Percentiles rank a stretch among this genome's conserved stretches.
These are phyloP conservation scores for Heterobasidion irregulare DNA, from an alignment of 1,284 basidiomycete species.

Conservation along the genomic window DNA sequence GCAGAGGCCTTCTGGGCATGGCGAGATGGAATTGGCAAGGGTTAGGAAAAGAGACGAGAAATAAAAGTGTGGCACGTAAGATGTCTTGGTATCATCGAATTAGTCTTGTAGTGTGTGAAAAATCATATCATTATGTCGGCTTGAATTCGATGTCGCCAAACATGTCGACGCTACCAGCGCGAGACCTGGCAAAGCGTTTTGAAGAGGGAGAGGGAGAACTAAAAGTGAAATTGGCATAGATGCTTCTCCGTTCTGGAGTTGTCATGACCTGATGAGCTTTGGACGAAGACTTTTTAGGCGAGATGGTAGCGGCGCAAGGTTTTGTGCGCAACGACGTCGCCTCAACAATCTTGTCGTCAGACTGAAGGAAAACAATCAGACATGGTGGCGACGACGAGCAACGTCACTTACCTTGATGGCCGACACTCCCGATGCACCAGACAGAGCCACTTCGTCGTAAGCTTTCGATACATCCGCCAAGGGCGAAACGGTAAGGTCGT, in stretches of 20 bases:
- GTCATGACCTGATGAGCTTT: slow-evolving; percentile 36
- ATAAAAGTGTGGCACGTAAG: slow-evolving; percentile 1
- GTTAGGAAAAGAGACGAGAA: background rate
- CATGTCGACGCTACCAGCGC: slow-evolving; percentile 24
- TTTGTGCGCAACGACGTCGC: background rate
- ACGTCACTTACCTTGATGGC: background rate
- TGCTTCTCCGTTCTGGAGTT: slow-evolving; percentile 62
- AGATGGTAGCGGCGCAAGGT: slow-evolving; percentile 11
- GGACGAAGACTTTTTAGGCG: slow-evolving; percentile 6
- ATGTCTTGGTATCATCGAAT: background rate
- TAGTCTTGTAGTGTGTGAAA: background rate
- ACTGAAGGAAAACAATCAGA: background rate
- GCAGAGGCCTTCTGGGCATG: slow-evolving; percentile 4
- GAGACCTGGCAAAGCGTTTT: slow-evolving; percentile 33
- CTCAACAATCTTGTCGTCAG: background rate
- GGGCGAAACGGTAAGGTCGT: slow-evolving; percentile 14
- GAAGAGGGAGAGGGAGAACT: slow-evolving; percentile 55
- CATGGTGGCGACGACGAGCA: background rate
- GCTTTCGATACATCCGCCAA: slow-evolving; percentile 26
- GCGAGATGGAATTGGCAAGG: no score
- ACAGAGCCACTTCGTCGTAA: slow-evolving; percentile 23
- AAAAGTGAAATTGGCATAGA: slow-evolving; percentile 71
- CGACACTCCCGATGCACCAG: background rate
- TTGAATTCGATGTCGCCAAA: slow-evolving; percentile 14
- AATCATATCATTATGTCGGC: slow-evolving; percentile 2